These are phyloP conservation scores for Phytopythium oedochilum DNA, from an alignment of 352 stramenopile genomes.

Conservation along the genomic window DNA sequence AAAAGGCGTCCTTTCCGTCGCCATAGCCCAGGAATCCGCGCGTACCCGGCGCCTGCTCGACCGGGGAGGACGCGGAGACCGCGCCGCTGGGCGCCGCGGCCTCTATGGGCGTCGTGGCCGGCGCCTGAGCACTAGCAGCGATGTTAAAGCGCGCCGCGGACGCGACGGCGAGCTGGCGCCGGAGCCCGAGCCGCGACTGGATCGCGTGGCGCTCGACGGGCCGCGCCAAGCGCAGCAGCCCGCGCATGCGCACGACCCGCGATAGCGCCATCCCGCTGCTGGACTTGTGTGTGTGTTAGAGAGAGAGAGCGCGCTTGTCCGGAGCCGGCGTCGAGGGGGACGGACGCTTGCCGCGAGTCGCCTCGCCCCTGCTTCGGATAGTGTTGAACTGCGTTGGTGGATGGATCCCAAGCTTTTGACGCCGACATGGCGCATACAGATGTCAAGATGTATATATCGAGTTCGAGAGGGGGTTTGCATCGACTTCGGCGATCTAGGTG, in stretches of 20 bases:
- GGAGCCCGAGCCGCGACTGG: neutral
- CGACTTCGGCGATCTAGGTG: too few species aligned
- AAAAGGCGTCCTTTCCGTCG: too few species aligned
- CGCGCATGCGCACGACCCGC: neutral
- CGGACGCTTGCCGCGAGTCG: too few species aligned
- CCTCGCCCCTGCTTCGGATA: too few species aligned
- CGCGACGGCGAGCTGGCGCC: conserved; percentile 14
- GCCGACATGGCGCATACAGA: too few species aligned
- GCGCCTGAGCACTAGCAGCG: conserved; percentile 3
- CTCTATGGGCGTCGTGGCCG: neutral
- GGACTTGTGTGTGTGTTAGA: neutral
- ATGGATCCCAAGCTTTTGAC: neutral
- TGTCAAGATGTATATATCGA: too few species aligned
- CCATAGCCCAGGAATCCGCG: too few species aligned
- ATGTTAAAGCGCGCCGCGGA: conserved; percentile 16
- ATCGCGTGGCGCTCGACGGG: neutral
- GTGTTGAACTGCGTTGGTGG: neutral
- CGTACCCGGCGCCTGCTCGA: neutral
- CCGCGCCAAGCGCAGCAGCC: neutral
- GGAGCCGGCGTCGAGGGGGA: neutral
- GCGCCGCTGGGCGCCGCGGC: neutral
- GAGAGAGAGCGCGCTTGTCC: too few species aligned
- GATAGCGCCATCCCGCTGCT: neutral
- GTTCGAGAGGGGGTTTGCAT: too few species aligned
- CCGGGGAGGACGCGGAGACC: neutral